Evolutionary conservation across 179 eudicot genomes (phyloP).

Genomic region (Heliamphora pulchella): DNA sequence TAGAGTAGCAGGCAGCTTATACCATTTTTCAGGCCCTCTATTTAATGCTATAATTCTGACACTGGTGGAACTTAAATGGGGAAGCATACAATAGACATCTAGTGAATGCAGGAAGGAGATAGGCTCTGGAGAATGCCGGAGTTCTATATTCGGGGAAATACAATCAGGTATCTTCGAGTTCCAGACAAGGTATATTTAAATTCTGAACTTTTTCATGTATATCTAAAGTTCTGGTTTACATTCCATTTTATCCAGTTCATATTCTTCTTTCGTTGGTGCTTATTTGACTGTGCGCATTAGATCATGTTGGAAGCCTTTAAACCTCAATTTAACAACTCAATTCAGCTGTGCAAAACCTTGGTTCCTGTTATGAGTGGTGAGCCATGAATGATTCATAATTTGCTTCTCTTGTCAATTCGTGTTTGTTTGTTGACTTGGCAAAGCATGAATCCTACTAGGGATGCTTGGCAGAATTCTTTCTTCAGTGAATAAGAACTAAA

Average conservation of each 20-base stretch:
- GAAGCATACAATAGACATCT: slow-evolving; percentile 77
- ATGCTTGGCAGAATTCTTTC: background rate
- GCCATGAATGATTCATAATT: background rate
- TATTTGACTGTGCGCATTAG: background rate
- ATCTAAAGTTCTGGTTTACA: background rate
- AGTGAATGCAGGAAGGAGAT: slow-evolving; percentile 74
- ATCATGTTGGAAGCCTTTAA: background rate
- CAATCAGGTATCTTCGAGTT: slow-evolving; percentile 74
- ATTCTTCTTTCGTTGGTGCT: background rate
- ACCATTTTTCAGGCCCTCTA: background rate
- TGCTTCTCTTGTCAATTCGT: background rate
- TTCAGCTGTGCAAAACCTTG: background rate
- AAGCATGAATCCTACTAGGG: background rate
- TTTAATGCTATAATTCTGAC: slow-evolving; percentile 10
- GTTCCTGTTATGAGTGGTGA: background rate
- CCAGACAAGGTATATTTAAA: slow-evolving; percentile 60
- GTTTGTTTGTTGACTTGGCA: background rate
- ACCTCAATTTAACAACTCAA: background rate
- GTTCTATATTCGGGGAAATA: slow-evolving; percentile 69
- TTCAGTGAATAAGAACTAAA: background rate
- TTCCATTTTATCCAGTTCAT: background rate
- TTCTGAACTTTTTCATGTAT: too few relatives aligned
- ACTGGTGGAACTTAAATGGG: slow-evolving; percentile 81
- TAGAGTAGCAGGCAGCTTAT: background rate
- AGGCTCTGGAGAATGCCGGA: slow-evolving; percentile 82